Percentiles rank a stretch among this genome's conserved stretches.
Conservation (phyloP, 345 rosid genomes). For the Eucalyptus erythrocorys region DNA sequence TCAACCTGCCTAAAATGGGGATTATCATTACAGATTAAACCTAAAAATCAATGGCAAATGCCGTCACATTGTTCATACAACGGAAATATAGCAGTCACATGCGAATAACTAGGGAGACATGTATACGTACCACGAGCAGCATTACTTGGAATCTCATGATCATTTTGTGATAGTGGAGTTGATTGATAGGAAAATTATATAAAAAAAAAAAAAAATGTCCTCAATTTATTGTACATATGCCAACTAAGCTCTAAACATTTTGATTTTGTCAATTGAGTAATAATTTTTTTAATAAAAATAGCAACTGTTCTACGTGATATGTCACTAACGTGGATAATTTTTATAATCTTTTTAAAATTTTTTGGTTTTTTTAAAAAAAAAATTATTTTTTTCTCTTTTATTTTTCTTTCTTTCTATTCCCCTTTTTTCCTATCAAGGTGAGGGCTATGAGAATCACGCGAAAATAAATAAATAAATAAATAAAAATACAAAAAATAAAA, state of each 20-base stretch:
- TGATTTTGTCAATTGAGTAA: rapidly evolving
- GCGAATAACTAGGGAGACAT: neutral
- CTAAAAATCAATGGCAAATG: neutral
- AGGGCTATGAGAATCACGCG: neutral
- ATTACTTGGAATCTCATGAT: neutral
- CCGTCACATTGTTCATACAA: neutral
- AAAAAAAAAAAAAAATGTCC: no score
- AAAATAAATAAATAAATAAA: no score
- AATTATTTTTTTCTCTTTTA: no score
- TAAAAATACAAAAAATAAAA: no score
- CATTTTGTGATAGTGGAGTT: neutral
- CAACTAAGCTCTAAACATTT: no score
- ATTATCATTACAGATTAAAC: neutral
- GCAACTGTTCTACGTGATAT: rapidly evolving
- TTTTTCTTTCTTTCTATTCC: no score
- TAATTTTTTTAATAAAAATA: no score
- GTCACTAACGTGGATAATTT: no score
- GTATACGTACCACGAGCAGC: neutral
- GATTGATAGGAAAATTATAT: neutral
- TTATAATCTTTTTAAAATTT: no score
- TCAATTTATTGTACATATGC: no score
- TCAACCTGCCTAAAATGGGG: neutral
- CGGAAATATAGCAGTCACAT: neutral
- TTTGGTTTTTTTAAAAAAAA: neutral
- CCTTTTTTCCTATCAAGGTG: neutral